Evolutionary conservation across 108 stramenopile species (phyloP).

Genomic region (Asterionellopsis glacialis): DNA sequence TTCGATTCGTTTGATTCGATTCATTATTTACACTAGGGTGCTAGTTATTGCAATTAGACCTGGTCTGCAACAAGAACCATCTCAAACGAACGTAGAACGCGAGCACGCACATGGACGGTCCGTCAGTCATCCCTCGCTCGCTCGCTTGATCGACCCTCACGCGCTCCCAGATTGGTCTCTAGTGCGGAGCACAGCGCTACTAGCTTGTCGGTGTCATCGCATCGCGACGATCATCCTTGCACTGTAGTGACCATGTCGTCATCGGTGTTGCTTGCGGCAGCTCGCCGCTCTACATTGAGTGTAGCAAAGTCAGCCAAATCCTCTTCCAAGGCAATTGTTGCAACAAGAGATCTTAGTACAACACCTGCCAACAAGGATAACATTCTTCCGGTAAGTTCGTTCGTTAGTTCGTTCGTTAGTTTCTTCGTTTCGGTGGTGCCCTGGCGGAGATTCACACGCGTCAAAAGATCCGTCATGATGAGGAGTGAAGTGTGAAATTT

Average conservation of each 20-base stretch:
- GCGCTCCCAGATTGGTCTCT: too few relatives aligned
- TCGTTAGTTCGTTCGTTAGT: not conserved
- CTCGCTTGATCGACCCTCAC: too few relatives aligned
- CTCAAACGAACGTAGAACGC: too few relatives aligned
- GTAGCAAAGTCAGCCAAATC: not conserved
- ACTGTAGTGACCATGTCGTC: not conserved
- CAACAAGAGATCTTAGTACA: not conserved
- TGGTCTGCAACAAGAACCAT: too few relatives aligned
- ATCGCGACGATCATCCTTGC: not conserved
- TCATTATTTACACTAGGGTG: too few relatives aligned
- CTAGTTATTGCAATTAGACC: too few relatives aligned
- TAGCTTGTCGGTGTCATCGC: too few relatives aligned
- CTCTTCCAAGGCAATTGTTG: not conserved
- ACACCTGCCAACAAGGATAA: constrained; percentile 30
- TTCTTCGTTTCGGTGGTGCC: not conserved
- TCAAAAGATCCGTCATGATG: not conserved
- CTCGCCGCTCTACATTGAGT: not conserved
- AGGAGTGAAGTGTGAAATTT: not conserved
- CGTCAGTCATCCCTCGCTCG: too few relatives aligned
- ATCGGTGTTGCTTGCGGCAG: not conserved
- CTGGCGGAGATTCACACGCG: not conserved
- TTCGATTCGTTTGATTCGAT: too few relatives aligned
- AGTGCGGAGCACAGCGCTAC: too few relatives aligned
- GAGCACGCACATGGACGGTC: too few relatives aligned
- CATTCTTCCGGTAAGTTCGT: constrained; percentile 38